phyloP scores from a whole-genome alignment of 345 rosid species.

The Dovyalis caffra region DNA sequence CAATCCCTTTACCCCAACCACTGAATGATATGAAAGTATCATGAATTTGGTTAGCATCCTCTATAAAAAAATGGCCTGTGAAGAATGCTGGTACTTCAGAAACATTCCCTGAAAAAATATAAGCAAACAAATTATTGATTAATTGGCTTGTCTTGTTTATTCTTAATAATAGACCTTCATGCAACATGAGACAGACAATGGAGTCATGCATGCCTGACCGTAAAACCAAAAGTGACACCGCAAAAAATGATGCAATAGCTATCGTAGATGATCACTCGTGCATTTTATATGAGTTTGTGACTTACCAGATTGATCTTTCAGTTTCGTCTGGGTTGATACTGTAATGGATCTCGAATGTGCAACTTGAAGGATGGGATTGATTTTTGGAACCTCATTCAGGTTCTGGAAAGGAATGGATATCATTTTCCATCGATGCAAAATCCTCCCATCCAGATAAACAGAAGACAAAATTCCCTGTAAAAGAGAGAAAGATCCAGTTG shows the following conservation, averaged over 20 bases:
- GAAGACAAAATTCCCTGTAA: conserved; percentile 78
- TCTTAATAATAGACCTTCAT: no score
- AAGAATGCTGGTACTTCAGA: conserved; percentile 65
- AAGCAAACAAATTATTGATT: neutral
- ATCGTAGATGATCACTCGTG: neutral
- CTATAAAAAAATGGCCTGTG: conserved; percentile 53
- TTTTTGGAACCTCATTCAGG: conserved; percentile 52
- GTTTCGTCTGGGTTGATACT: conserved; percentile 23
- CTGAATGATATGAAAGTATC: conserved; percentile 78
- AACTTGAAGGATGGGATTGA: conserved; percentile 35
- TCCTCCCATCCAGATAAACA: conserved; percentile 57
- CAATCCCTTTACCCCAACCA: conserved; percentile 89
- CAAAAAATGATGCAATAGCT: neutral
- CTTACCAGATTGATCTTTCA: conserved; percentile 39
- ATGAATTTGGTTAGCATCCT: conserved; percentile 41
- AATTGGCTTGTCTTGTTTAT: neutral
- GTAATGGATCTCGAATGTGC: conserved; percentile 23
- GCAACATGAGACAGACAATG: neutral
- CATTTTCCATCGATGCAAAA: conserved; percentile 81
- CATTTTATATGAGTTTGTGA: neutral
- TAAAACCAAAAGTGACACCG: conserved; percentile 1
- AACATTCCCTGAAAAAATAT: conserved; percentile 43
- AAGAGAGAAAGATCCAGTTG: neutral
- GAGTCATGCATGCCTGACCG: neutral
- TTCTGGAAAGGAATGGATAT: conserved; percentile 65